A percentile compares a stretch with the other conserved stretches of the same genome.
These are phyloP conservation scores for Linnemannia exigua DNA, from an alignment of 192 early-diverging fungal genomes.

Conservation along the genomic window DNA sequence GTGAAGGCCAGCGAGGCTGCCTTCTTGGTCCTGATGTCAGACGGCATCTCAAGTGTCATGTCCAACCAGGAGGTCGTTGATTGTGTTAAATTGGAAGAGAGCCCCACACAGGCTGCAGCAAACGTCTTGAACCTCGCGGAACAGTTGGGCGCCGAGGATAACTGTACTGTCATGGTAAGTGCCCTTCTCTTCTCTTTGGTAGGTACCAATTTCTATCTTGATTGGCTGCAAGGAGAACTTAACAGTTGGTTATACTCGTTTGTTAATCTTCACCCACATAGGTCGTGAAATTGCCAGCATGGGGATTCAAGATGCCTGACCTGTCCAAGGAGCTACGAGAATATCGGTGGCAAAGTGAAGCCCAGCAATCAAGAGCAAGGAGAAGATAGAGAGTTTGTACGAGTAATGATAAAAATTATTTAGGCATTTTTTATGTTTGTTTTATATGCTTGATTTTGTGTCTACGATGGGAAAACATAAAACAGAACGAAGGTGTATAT, in stretches of 20 bases:
- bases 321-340: slow-evolving; percentile 73
- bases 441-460: too few relatives aligned
- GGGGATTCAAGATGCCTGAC: slow-evolving; percentile 77
- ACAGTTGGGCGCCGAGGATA: slow-evolving; percentile 78
- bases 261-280: slow-evolving; percentile 13
- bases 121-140: slow-evolving; percentile 74
- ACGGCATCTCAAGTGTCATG: slow-evolving; percentile 79
- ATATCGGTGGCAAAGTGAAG: slow-evolving; percentile 70
- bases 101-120: slow-evolving; percentile 69
- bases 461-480: too few relatives aligned
- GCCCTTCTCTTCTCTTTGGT: not conserved
- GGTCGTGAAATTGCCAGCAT: slow-evolving; percentile 79
- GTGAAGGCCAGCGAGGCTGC: slow-evolving; percentile 73
- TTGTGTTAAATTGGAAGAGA: slow-evolving; percentile 72
- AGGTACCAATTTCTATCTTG: not conserved
- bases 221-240: not conserved
- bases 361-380: slow-evolving; percentile 49
- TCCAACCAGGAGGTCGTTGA: slow-evolving; percentile 83
- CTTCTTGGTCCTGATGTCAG: slow-evolving; percentile 78
- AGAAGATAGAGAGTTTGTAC: slow-evolving; percentile 30
- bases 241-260: not conserved
- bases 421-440: not conserved
- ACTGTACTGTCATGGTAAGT: slow-evolving; percentile 73
- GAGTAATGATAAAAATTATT: not conserved
- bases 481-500: not conserved